Evolutionary conservation across 1,139 yeast species (phyloP).

Genomic region (Taphrina communis): DNA sequence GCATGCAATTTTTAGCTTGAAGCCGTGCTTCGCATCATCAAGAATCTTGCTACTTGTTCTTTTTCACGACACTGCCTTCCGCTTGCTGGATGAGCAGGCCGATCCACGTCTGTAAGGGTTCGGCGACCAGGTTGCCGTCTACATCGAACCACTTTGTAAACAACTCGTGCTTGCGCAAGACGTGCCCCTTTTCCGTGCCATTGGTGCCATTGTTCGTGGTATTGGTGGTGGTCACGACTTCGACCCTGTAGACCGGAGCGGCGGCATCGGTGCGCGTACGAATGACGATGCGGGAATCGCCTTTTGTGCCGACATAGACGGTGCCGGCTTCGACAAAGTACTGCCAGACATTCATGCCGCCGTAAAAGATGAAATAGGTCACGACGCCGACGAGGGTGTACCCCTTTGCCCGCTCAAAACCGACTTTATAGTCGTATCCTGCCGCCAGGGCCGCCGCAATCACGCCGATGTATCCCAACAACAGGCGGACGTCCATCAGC

Average conservation of each 20-base stretch:
- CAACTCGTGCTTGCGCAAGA: constrained; percentile 34
- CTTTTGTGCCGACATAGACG: constrained; percentile 64
- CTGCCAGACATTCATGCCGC: constrained; percentile 58
- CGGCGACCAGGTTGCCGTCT: constrained; percentile 43
- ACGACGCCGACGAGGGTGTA: constrained; percentile 58
- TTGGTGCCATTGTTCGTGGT: neutral
- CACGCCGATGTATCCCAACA: constrained; percentile 72
- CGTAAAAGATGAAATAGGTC: constrained; percentile 61
- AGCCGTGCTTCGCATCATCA: neutral
- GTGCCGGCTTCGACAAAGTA: constrained; percentile 62
- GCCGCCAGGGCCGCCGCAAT: constrained; percentile 69
- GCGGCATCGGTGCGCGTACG: constrained; percentile 33
- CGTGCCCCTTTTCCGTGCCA: constrained; percentile 11
- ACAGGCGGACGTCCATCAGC: constrained; percentile 67
- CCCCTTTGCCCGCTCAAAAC: constrained; percentile 55
- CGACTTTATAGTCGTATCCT: constrained; percentile 67
- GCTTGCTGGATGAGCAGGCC: constrained; percentile 32
- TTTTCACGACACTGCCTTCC: constrained; percentile 6
- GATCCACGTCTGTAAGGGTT: constrained; percentile 43
- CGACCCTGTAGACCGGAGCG: constrained; percentile 41
- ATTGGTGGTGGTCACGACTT: neutral
- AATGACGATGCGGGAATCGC: constrained; percentile 44
- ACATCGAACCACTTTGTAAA: constrained; percentile 45
- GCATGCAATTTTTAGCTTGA: neutral
- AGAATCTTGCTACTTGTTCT: neutral